Evolutionary conservation across 306 rosid genomes (phyloP), one percentile per base, ranked within the genome.

Genomic region (Benincasa hispida): DNA sequence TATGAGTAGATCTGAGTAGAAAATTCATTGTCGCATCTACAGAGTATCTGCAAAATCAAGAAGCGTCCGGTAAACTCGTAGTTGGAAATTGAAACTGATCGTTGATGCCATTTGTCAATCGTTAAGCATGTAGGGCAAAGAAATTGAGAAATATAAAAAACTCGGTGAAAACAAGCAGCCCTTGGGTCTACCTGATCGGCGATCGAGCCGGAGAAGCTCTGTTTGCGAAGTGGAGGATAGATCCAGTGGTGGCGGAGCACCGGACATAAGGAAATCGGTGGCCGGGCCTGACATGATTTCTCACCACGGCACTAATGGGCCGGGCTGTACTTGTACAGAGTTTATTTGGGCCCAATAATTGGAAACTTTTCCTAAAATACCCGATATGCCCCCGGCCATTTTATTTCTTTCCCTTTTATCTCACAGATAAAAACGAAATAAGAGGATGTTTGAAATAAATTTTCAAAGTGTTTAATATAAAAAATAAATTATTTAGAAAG

Each of bases 11-110:
- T 65, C 96, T 88, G 76, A 80, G 79, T 79, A 94, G 76, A 25
- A 94, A 92, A 89, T 90, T 94, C 99, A 94, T 94, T 53, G 61
- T 80, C 83, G 77, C 80, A 22, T 79, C 74, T 1, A 48, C 77
- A 27, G 73, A 50, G 61, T 42, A 4, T 28, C 86, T 82, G 88
- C 86, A 70, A 78, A 83, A 76, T 74, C 59, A 72, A 62, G 4
- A 51, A 42, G 7, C 10, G 56, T 42, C 35, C 75, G 22, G 75
- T 41, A 42, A 41, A 42, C 55, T 45, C 17, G 27, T 27, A 17
- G 22, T 72, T 48, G 27, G 42, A 30, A 28, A 72, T 28, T 50
- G 60, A 72, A 72, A 48, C 51, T 9, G 34, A 72, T 47, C 57
- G 41, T 25, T 42, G 58, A 27, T 70, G 55, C 39, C 53, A 70